These are phyloP conservation scores for Delonix regia DNA, from an alignment of 306 rosid species.

Conservation along the genomic window DNA sequence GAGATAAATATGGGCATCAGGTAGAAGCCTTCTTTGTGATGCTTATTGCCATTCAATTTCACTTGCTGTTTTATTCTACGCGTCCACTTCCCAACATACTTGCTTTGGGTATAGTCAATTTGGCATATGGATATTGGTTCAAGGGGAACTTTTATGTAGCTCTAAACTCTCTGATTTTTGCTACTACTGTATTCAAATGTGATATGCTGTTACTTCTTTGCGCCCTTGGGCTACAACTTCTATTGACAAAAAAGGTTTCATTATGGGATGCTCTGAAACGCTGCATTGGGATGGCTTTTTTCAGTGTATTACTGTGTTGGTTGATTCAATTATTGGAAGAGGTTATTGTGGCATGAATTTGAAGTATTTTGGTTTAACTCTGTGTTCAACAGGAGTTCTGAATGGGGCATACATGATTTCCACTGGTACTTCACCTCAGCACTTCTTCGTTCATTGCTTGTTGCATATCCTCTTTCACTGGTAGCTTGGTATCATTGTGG, in stretches of 20 bases:
- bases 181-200: too few species aligned
- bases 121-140: constrained; percentile 88
- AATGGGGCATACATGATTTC: constrained; percentile 89
- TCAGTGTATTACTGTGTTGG: constrained; percentile 67
- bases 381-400: constrained; percentile 87
- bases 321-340: constrained; percentile 93
- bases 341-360: constrained; percentile 93
- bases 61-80: constrained; percentile 81
- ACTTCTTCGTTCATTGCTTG: constrained; percentile 88
- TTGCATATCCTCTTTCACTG: constrained; percentile 89
- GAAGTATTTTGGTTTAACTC: constrained; percentile 98
- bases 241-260: constrained; percentile 79
- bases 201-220: constrained; percentile 83
- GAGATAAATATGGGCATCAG: constrained; percentile 77
- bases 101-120: constrained; percentile 78
- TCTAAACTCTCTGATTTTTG: constrained; percentile 75
- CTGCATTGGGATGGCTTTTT: constrained; percentile 65
- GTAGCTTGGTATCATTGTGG: constrained; percentile 83
- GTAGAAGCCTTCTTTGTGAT: constrained; percentile 88
- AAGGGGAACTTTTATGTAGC: constrained; percentile 73
- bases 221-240: constrained; percentile 77
- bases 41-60: constrained; percentile 80
- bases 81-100: constrained; percentile 89
- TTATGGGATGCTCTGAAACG: constrained; percentile 65
- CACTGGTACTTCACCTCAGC: constrained; percentile 98